Percentiles rank a stretch among this genome's conserved stretches.
phyloP scores from a whole-genome alignment of 2,329 filamentous ascomycete genomes.

The Fusarium neocosmosporiellum region DNA sequence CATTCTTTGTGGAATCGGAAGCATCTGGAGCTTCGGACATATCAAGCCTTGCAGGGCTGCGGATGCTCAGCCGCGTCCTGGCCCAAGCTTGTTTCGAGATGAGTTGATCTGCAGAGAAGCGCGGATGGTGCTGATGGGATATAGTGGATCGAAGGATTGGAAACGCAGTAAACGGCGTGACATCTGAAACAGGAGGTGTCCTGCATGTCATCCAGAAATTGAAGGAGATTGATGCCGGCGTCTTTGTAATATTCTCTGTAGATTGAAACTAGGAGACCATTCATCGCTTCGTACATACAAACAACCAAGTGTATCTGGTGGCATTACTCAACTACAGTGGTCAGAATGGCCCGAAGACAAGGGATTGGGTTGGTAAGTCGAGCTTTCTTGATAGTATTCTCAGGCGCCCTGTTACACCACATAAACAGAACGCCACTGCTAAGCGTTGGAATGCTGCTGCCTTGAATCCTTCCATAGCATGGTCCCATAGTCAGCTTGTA shows the following conservation, averaged over 20 bases:
- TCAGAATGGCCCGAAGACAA: background rate
- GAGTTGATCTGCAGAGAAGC: background rate
- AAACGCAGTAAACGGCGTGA: background rate
- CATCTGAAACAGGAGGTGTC: background rate
- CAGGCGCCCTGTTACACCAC: rapidly evolving
- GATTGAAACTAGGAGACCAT: background rate
- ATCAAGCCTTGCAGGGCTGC: background rate
- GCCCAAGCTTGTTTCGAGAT: background rate
- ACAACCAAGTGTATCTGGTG: background rate
- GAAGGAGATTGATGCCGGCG: background rate
- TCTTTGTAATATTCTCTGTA: background rate
- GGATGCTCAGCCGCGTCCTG: background rate
- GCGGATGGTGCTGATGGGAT: background rate
- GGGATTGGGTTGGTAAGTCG: background rate
- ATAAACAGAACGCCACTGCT: background rate
- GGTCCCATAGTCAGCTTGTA: background rate
- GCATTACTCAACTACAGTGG: background rate
- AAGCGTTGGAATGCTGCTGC: background rate
- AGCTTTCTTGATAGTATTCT: background rate
- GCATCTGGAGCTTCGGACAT: background rate
- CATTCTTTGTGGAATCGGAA: background rate
- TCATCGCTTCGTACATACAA: background rate
- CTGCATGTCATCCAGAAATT: background rate
- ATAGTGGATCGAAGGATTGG: background rate
- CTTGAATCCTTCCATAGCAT: background rate